A percentile compares a stretch with the other conserved stretches of the same genome.
phyloP scores from a whole-genome alignment of 1,139 yeast genomes.

The Diutina ranongensis region DNA sequence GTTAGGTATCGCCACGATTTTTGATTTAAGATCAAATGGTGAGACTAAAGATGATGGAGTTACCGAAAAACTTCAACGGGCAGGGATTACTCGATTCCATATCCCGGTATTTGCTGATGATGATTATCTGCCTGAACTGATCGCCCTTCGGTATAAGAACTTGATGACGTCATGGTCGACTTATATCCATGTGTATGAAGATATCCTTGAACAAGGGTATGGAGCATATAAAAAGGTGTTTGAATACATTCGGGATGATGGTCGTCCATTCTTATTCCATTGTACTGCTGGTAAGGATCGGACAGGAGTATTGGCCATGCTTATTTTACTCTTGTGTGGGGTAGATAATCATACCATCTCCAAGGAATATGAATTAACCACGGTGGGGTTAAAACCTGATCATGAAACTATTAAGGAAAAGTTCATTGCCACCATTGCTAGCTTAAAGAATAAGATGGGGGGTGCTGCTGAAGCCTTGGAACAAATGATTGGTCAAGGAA shows the following conservation, averaged over 20 bases:
- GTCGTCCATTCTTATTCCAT: conserved; percentile 47
- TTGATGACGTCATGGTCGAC: conserved; percentile 54
- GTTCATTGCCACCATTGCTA: conserved; percentile 20
- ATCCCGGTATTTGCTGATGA: conserved; percentile 47
- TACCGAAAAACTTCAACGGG: conserved; percentile 15
- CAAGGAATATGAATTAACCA: conserved; percentile 65
- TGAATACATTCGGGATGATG: conserved; percentile 41
- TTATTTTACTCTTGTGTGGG: conserved; percentile 50
- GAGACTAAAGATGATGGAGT: conserved; percentile 46
- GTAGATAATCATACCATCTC: conserved; percentile 58
- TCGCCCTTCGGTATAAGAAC: conserved; percentile 45
- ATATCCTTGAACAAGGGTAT: conserved; percentile 41
- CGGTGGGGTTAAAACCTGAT: conserved; percentile 49
- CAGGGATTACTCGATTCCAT: conserved; percentile 41
- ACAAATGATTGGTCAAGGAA: conserved; percentile 20
- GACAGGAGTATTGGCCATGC: conserved; percentile 66
- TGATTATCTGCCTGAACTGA: conserved; percentile 56
- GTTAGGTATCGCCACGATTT: conserved; percentile 44
- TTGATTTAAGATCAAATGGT: conserved; percentile 58
- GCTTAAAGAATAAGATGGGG: conserved; percentile 18
- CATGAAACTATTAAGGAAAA: conserved; percentile 25
- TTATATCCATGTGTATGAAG: conserved; percentile 52
- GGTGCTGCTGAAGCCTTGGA: conserved; percentile 19
- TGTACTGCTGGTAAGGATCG: conserved; percentile 87
- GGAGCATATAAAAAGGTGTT: conserved; percentile 37